Evolutionary conservation across 2,329 filamentous ascomycete genomes (phyloP), one percentile per base, ranked within the genome.

Genomic region (Calonectria hawksworthii): DNA sequence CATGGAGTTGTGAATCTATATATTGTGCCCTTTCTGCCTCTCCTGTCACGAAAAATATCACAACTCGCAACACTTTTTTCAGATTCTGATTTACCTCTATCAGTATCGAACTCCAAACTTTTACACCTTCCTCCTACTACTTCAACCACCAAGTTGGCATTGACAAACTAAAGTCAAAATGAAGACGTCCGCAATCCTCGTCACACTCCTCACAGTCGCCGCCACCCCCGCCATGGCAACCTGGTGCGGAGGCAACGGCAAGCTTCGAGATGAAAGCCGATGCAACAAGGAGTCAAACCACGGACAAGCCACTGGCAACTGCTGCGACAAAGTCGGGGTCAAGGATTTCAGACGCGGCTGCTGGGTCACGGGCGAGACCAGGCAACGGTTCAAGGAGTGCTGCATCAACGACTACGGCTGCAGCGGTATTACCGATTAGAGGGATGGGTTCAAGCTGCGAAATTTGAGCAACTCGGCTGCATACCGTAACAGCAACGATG

Each of bases 321-420:
- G 56, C 16, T 63, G 56, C 23, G 56, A 63, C 14, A 63, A 41
- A 10, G 56, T 63, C 14, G 34, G 34, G 4, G 34, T 63, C 3
- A 63, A 63, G 34, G 56, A 63, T 38, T 63, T 18, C n/a, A 63
- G 56, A 26, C 56, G 56, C 10, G 56, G 56, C 10, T 63, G 56
- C 56, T 63, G 56, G 56, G 56, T 63, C 18, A 63, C 34, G 14
- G 56, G 56, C 3, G 14, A 63, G 3, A 41, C 14, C 1, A 63
- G 5, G 23, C 23, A 63, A 8, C 4, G 41, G 8, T 63, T 63
- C n/a, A 41, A 41, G 23, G 32, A 38, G 14, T 63, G 56, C 56
- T 63, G 56, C 23, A 26, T 63, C 11, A 36, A 63, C 8, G 56
- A 63, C 34, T 63, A 63, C 30, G 56, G 56, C 16, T 63, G 56